A percentile compares a stretch with the other conserved stretches of the same genome.
phyloP scores from a whole-genome alignment of 768 basidiomycete species.

The Pseudohyphozyma bogoriensis region DNA sequence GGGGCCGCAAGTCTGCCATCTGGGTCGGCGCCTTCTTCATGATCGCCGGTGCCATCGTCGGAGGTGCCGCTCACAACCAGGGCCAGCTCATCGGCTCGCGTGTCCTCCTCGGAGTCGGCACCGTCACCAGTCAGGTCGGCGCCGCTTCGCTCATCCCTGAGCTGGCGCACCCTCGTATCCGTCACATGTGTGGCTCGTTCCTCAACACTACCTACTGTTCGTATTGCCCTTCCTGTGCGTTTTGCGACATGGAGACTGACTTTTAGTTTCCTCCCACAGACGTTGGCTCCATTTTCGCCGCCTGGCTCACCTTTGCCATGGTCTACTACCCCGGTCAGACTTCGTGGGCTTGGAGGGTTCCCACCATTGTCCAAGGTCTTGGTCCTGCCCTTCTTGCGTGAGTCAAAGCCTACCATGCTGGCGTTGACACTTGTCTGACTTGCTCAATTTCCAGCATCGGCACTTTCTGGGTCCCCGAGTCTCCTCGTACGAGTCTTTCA shows the following conservation, averaged over 20 bases:
- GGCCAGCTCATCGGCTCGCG: conserved; percentile 19
- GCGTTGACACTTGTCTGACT: conserved; percentile 38
- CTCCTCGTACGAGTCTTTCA: too few relatives aligned
- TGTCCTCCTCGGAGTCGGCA: conserved; percentile 13
- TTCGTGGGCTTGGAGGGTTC: conserved; percentile 58
- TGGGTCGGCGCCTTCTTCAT: conserved; percentile 10
- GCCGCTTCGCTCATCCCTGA: conserved; percentile 37
- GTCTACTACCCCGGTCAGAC: background rate
- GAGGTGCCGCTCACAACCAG: background rate
- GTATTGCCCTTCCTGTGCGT: too few relatives aligned
- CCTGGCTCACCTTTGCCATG: conserved; percentile 2
- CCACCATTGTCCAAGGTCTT: conserved; percentile 59
- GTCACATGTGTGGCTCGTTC: conserved; percentile 3
- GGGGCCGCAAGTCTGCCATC: background rate
- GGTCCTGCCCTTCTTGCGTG: conserved; percentile 58
- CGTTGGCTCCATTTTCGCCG: background rate
- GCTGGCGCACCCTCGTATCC: conserved; percentile 38
- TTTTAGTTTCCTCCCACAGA: background rate
- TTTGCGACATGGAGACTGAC: too few relatives aligned
- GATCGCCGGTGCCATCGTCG: conserved; percentile 1
- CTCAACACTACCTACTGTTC: conserved; percentile 1
- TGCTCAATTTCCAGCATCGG: background rate
- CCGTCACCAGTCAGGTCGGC: conserved; percentile 1
- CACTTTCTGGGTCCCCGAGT: conserved; percentile 57
- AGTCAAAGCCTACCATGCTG: too few relatives aligned